Evolutionary conservation across 2,329 filamentous ascomycete species (phyloP).

Genomic region (Cladosporium sp.): DNA sequence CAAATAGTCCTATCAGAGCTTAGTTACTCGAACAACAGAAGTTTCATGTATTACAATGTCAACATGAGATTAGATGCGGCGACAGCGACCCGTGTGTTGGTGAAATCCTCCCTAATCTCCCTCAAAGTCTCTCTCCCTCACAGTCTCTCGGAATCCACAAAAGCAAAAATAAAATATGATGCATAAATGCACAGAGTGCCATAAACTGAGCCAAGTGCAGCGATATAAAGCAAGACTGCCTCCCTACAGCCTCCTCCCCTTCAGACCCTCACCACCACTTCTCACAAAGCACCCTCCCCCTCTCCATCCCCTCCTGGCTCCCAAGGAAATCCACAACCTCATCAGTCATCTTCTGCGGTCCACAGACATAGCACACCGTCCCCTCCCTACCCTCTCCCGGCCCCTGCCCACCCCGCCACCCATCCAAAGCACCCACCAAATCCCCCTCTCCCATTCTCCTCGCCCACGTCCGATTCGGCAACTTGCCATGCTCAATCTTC

Average conservation of each 20-base stretch:
- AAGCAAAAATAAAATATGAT: too few relatives aligned
- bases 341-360: conserved; percentile 47
- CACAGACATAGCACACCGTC: conserved; percentile 47
- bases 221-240: too few relatives aligned
- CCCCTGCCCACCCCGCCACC: conserved; percentile 23
- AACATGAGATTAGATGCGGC: too few relatives aligned
- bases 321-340: conserved; percentile 39
- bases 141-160: too few relatives aligned
- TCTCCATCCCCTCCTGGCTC: conserved; percentile 35
- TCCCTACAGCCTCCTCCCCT: neutral
- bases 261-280: conserved; percentile 45
- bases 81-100: too few relatives aligned
- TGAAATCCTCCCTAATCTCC: too few relatives aligned
- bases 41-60: too few relatives aligned
- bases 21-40: too few relatives aligned
- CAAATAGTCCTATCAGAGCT: too few relatives aligned
- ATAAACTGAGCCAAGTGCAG: too few relatives aligned
- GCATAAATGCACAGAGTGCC: too few relatives aligned
- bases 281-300: conserved; percentile 43
- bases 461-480: conserved; percentile 28
- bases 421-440: conserved; percentile 36
- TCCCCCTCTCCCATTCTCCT: conserved; percentile 31
- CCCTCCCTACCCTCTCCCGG: conserved; percentile 29
- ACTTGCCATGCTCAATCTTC: conserved; percentile 25
- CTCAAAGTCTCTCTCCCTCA: too few relatives aligned